Conservation (phyloP, 495 filamentous ascomycete species). For the Trichoderma erinaceum region DNA sequence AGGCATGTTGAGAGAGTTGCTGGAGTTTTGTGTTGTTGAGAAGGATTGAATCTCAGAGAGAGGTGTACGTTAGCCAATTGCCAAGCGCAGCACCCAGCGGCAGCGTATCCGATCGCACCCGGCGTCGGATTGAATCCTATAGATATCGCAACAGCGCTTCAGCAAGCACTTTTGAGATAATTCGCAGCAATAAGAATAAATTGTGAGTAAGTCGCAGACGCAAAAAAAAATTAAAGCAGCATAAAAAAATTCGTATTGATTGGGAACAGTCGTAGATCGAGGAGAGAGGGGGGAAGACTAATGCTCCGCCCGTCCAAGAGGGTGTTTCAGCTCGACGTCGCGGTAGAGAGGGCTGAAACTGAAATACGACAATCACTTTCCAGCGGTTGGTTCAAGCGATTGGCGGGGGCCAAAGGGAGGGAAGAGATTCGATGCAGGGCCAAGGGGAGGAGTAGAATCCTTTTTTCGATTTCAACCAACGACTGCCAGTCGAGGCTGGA, state of each 20-base stretch:
- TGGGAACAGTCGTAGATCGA: neutral
- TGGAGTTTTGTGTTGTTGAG: too few species aligned
- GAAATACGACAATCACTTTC: too few species aligned
- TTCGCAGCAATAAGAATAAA: neutral
- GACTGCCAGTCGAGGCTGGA: too few species aligned
- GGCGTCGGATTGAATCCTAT: neutral
- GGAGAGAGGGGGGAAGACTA: neutral
- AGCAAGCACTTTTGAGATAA: neutral
- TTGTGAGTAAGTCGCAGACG: neutral
- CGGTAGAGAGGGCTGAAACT: too few species aligned
- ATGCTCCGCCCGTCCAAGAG: neutral
- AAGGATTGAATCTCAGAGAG: neutral
- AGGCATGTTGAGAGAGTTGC: constrained; percentile 38
- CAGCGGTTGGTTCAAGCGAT: too few species aligned
- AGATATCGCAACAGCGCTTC: neutral
- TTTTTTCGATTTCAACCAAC: too few species aligned
- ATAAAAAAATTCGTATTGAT: neutral
- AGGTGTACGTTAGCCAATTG: neutral
- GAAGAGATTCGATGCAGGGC: too few species aligned
- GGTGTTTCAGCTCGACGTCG: neutral
- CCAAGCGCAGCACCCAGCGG: neutral
- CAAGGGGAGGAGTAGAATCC: too few species aligned
- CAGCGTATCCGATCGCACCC: neutral
- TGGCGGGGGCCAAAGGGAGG: too few species aligned
- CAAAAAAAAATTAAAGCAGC: neutral